phyloP scores from a whole-genome alignment of 106 monocot genomes.

The Platanthera guangdongensis region DNA sequence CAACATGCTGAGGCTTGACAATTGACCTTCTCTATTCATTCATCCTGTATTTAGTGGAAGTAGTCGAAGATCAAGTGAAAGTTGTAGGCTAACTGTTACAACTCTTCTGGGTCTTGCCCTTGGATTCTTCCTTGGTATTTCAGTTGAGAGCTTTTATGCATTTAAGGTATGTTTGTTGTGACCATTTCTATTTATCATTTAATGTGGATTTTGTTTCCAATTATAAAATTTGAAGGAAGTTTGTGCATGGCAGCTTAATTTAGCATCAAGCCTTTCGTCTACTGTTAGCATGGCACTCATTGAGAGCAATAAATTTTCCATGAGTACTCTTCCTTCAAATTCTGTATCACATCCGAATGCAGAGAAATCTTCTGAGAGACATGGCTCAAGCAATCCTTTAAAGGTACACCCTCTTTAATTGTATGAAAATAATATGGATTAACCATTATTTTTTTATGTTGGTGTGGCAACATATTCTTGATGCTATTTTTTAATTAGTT shows the following conservation, averaged over 20 bases:
- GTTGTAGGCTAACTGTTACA: neutral
- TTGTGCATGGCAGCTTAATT: neutral
- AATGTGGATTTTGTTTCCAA: neutral
- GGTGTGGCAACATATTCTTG: neutral
- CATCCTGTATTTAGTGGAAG: neutral
- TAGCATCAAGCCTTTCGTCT: neutral
- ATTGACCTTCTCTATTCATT: neutral
- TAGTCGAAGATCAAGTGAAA: neutral
- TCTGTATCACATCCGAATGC: neutral
- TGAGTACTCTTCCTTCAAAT: neutral
- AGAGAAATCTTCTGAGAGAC: neutral
- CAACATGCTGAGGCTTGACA: neutral
- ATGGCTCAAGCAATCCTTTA: neutral
- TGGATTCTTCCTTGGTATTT: conserved; percentile 3
- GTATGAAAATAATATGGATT: neutral
- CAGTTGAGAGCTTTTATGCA: neutral
- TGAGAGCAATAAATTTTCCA: neutral
- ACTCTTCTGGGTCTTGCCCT: neutral
- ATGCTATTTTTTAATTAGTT: neutral
- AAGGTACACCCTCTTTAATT: neutral
- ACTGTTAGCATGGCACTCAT: neutral
- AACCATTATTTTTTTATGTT: neutral
- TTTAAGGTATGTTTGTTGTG: neutral
- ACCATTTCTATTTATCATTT: neutral
- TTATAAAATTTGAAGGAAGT: neutral